phyloP scores from a whole-genome alignment of 345 rosid genomes.

The Arabis alpina region DNA sequence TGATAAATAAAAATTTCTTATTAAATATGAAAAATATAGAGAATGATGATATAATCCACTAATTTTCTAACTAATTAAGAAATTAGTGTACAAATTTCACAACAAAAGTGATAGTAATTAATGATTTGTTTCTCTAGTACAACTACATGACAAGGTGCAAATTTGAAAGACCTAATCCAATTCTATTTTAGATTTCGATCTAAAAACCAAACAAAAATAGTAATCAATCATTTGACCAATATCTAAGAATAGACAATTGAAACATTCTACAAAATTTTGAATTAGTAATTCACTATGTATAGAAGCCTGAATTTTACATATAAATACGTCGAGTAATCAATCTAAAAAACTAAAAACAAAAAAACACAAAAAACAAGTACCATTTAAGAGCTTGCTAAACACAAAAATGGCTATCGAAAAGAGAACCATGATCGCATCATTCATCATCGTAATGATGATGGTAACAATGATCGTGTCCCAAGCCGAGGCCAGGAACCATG shows the following conservation, averaged over 20 bases:
- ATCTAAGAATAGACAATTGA: conserved; percentile 29
- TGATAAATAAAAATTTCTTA: no score
- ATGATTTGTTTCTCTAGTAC: no score
- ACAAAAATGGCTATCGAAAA: conserved; percentile 43
- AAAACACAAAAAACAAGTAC: conserved; percentile 11
- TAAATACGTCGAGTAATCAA: conserved; percentile 10
- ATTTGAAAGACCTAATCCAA: conserved; percentile 12
- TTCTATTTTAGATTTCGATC: conserved; percentile 21
- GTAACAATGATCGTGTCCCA: conserved; percentile 32
- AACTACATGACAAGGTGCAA: no score
- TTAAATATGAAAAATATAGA: no score
- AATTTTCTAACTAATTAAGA: no score
- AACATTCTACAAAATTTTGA: conserved; percentile 19
- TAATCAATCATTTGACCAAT: conserved; percentile 7
- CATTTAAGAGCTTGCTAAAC: conserved; percentile 30
- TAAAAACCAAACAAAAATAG: neutral
- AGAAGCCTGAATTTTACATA: conserved; percentile 12
- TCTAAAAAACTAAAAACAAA: neutral
- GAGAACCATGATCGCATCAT: conserved; percentile 36
- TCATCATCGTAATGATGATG: conserved; percentile 36
- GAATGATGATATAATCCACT: no score
- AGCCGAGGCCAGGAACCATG: conserved; percentile 38
- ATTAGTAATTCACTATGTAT: conserved; percentile 28
- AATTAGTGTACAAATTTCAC: no score
- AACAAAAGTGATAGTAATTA: no score